These are phyloP conservation scores for Rhizophagus sp. DNA, from an alignment of 192 early-diverging fungal species.

Conservation along the genomic window DNA sequence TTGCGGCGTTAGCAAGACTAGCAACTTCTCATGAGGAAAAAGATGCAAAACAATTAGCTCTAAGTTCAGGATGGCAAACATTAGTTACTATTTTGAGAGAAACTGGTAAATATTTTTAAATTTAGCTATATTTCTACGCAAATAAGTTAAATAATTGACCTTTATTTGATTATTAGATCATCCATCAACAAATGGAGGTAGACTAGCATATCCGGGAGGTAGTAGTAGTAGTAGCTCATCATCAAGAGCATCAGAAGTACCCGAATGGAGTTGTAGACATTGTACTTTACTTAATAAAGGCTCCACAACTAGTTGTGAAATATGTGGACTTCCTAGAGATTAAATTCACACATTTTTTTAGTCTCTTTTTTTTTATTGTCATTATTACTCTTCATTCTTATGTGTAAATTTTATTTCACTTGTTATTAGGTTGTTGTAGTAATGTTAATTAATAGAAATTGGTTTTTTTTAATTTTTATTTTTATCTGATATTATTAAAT, in stretches of 20 bases:
- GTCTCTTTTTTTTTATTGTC: no score
- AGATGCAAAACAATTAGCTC: conserved; percentile 38
- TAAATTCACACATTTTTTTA: no score
- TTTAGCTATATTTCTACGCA: no score
- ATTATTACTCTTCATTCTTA: no score
- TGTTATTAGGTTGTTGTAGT: no score
- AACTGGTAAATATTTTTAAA: conserved; percentile 36
- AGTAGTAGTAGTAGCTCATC: conserved; percentile 31
- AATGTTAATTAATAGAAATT: no score
- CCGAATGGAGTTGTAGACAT: conserved; percentile 67
- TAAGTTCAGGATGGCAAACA: conserved; percentile 70
- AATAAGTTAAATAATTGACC: no score
- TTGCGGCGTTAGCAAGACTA: conserved; percentile 48
- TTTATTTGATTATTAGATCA: no score
- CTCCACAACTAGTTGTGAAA: conserved; percentile 68
- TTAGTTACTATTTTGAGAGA: conserved; percentile 61
- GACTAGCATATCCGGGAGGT: conserved; percentile 26
- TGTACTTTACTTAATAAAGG: conserved; percentile 79
- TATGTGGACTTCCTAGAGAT: conserved; percentile 77
- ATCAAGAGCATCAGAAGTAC: neutral
- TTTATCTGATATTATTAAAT: no score
- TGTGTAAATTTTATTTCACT: no score
- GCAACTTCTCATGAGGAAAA: conserved; percentile 39
- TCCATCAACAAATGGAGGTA: neutral
- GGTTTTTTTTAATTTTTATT: no score